These are phyloP conservation scores for Thelonectria blattea DNA, from an alignment of 2,329 filamentous ascomycete species.

Conservation along the genomic window DNA sequence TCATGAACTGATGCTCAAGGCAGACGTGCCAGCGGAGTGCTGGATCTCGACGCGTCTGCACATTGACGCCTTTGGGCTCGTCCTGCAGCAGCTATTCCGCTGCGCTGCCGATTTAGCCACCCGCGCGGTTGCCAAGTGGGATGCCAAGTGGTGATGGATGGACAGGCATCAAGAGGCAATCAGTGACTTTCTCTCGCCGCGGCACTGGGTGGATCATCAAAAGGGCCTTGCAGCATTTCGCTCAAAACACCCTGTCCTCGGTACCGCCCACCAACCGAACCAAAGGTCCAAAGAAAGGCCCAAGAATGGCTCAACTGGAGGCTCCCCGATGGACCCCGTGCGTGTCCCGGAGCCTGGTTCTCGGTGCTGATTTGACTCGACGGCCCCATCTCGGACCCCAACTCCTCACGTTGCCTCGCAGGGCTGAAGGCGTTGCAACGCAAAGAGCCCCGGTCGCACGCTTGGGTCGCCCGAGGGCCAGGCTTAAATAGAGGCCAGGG, in stretches of 20 bases:
- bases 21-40: background rate
- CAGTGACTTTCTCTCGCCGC: background rate
- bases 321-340: constrained; percentile 6
- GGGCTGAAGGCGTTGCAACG: constrained; percentile 24
- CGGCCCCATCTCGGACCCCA: constrained; percentile 19
- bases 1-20: background rate
- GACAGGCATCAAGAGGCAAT: background rate
- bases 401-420: constrained; percentile 20
- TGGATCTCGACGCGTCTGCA: background rate
- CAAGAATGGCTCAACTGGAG: constrained; percentile 6
- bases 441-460: background rate
- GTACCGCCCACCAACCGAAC: constrained; percentile 2
- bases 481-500: constrained; percentile 6
- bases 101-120: background rate
- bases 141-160: background rate
- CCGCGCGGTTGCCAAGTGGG: background rate
- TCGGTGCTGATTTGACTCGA: constrained; percentile 22
- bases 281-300: constrained; percentile 16
- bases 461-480: constrained; percentile 16
- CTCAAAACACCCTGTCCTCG: background rate
- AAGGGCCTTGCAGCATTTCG: constrained; percentile 2
- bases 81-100: background rate
- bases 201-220: background rate
- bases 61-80: background rate
- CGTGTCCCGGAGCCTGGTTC: constrained; percentile 6